phyloP scores from a whole-genome alignment of 352 stramenopile species.

The Pythium dissotocum region DNA sequence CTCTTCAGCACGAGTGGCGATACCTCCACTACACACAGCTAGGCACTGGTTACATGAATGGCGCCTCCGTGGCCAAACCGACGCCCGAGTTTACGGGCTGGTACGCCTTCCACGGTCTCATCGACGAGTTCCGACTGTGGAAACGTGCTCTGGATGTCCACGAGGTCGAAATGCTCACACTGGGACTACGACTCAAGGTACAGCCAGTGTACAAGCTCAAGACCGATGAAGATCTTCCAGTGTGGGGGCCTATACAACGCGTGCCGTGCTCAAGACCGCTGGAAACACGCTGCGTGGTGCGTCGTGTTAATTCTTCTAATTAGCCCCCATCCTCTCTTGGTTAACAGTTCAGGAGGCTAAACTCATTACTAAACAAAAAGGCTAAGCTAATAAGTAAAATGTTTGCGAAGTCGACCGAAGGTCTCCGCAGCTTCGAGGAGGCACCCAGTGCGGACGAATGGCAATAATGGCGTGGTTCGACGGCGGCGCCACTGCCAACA shows the following conservation, averaged over 20 bases:
- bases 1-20: conserved; percentile 34
- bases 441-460: conserved; percentile 10
- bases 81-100: conserved; percentile 60
- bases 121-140: conserved; percentile 34
- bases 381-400: conserved; percentile 7
- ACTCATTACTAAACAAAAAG: background rate
- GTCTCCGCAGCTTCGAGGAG: conserved; percentile 2
- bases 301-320: background rate
- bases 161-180: conserved; percentile 11
- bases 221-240: background rate
- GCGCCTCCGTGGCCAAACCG: conserved; percentile 39
- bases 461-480: conserved; percentile 1
- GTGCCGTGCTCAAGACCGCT: conserved; percentile 23
- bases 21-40: conserved; percentile 54
- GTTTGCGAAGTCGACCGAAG: conserved; percentile 21
- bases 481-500: background rate
- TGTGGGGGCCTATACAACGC: conserved; percentile 9
- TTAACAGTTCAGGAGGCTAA: background rate
- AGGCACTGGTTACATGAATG: conserved; percentile 60
- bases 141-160: conserved; percentile 14
- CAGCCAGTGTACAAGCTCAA: conserved; percentile 19
- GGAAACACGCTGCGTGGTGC: conserved; percentile 11
- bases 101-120: conserved; percentile 68
- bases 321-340: background rate
- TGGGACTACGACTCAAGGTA: conserved; percentile 10